Evolutionary conservation across 2,329 filamentous ascomycete species (phyloP).

Genomic region (Ophiostoma sp.): DNA sequence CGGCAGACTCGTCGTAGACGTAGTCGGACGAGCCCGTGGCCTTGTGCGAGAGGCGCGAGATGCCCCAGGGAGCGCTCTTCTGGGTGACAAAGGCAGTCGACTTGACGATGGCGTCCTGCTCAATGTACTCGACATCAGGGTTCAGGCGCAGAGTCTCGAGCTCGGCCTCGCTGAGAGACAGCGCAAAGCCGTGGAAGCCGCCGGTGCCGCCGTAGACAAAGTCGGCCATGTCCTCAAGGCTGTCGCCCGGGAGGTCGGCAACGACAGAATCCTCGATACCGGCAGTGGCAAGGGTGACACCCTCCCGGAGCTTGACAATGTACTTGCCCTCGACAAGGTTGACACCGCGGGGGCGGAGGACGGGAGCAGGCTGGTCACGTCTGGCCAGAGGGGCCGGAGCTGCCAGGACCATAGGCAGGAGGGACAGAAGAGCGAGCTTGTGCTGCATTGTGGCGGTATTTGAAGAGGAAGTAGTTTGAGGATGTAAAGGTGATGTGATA

Average conservation of each 20-base stretch:
- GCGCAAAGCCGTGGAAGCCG: conserved; percentile 86
- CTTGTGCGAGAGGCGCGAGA: conserved; percentile 95
- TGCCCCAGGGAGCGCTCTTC: conserved; percentile 92
- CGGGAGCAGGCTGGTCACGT: conserved; percentile 17
- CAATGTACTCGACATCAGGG: conserved; percentile 81
- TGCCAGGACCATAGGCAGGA: conserved; percentile 15
- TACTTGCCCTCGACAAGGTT: conserved; percentile 39
- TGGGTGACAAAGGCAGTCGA: conserved; percentile 43
- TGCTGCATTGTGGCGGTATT: conserved; percentile 11
- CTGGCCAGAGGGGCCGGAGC: neutral
- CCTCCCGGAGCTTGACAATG: conserved; percentile 37
- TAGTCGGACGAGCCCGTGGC: conserved; percentile 95
- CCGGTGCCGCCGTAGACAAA: conserved; percentile 65
- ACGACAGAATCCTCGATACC: neutral
- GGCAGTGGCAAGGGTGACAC: neutral
- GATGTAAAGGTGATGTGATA: conserved; percentile 24
- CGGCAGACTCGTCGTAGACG: conserved; percentile 80
- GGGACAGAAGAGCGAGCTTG: conserved; percentile 35
- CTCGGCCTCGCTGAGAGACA: conserved; percentile 62
- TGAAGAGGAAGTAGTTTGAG: conserved; percentile 1
- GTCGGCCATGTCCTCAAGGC: conserved; percentile 98
- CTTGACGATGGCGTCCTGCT: conserved; percentile 88
- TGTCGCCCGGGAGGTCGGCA: conserved; percentile 63
- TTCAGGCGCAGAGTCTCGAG: conserved; percentile 40
- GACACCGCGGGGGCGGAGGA: conserved; percentile 41